These are phyloP conservation scores for Chlorophyllum brunneum DNA, from an alignment of 768 basidiomycete genomes.

Conservation along the genomic window DNA sequence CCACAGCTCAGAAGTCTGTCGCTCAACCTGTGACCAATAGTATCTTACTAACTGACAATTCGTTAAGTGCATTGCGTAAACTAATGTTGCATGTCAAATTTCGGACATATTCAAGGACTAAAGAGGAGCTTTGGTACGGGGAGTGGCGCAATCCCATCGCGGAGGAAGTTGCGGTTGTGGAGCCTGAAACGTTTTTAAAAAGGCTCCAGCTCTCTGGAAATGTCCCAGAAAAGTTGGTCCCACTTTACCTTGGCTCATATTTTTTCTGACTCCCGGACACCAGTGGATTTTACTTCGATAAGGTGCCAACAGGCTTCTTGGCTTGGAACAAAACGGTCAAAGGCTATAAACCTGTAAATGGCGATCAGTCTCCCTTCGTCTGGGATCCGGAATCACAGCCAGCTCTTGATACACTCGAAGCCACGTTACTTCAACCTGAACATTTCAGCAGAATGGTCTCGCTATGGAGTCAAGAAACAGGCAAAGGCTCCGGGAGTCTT, in stretches of 20 bases:
- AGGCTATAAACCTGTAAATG: constrained; percentile 45
- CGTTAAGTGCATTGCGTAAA: constrained; percentile 11
- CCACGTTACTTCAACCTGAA: constrained; percentile 38
- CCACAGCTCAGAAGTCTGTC: constrained; percentile 58
- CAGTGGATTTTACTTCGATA: constrained; percentile 62
- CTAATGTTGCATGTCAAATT: constrained; percentile 35
- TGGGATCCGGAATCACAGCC: constrained; percentile 57
- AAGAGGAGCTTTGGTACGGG: constrained; percentile 68
- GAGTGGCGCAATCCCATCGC: constrained; percentile 66
- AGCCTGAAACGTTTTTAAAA: constrained; percentile 47
- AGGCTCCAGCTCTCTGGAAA: constrained; percentile 35
- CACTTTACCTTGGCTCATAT: neutral
- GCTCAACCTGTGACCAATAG: neutral
- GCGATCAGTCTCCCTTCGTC: constrained; percentile 31
- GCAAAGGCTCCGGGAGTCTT: constrained; percentile 43
- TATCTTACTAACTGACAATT: neutral
- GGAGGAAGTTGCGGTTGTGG: constrained; percentile 38
- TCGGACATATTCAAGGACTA: constrained; percentile 62
- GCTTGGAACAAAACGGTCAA: constrained; percentile 65
- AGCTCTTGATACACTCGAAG: constrained; percentile 48
- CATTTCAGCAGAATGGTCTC: constrained; percentile 60
- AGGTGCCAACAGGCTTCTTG: constrained; percentile 74
- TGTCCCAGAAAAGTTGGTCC: constrained; percentile 28
- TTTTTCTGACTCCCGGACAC: constrained; percentile 9
- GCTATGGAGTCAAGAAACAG: constrained; percentile 82